A percentile compares a stretch with the other conserved stretches of the same genome.
Evolutionary conservation across 345 rosid species (phyloP).

Genomic region (Eucalyptus coolabah): DNA sequence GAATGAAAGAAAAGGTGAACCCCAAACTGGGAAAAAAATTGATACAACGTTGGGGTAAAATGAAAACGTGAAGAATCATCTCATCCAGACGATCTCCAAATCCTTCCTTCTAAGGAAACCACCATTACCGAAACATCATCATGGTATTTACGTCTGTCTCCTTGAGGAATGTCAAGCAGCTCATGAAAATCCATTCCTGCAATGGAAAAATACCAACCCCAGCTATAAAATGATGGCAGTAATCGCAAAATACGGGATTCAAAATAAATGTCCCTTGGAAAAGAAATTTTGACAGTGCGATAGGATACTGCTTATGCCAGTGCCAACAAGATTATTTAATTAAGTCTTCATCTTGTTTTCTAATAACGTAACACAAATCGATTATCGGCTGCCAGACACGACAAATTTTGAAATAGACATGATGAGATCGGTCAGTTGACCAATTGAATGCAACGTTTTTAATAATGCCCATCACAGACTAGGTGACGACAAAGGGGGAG

Average conservation of each 20-base stretch:
- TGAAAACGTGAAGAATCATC: conserved; percentile 2
- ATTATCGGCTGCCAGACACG: background rate
- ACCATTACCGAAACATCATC: conserved; percentile 97
- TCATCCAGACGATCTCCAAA: conserved; percentile 93
- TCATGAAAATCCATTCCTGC: conserved; percentile 95
- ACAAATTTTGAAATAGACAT: background rate
- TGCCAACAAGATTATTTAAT: background rate
- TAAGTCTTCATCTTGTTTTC: background rate
- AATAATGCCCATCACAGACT: background rate
- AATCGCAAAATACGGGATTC: background rate
- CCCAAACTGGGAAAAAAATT: conserved; percentile 16
- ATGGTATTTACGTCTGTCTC: conserved; percentile 90
- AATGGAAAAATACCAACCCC: background rate
- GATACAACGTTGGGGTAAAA: background rate
- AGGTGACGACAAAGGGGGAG: background rate
- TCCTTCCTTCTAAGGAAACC: conserved; percentile 94
- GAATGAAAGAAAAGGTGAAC: conserved; percentile 18
- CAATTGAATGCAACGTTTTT: background rate
- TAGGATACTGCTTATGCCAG: background rate
- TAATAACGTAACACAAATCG: background rate
- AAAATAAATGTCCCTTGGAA: background rate
- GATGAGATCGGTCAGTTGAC: background rate
- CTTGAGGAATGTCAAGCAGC: conserved; percentile 84
- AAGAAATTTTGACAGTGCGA: background rate
- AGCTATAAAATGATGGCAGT: background rate